These are phyloP conservation scores for Jaltomata sinuosa DNA, from an alignment of 257 asterid genomes.

Conservation along the genomic window DNA sequence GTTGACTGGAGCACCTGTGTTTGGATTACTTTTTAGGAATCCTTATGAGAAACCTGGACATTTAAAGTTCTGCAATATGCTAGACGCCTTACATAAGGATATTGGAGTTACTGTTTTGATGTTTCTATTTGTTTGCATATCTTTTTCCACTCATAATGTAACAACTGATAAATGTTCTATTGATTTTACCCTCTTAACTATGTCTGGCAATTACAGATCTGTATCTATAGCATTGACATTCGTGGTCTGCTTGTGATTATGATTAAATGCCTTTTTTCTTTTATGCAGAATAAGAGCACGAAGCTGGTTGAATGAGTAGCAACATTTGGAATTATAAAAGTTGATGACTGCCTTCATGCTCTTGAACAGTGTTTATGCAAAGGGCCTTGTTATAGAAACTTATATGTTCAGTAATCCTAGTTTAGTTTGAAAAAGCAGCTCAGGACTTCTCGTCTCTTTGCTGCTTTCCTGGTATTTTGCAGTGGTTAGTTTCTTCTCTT, in stretches of 20 bases:
- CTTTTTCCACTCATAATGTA: neutral
- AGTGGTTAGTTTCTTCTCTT: neutral
- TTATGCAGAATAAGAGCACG: neutral
- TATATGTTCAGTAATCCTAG: neutral
- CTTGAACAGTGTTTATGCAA: neutral
- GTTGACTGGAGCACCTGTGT: neutral
- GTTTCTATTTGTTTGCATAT: neutral
- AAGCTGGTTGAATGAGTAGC: neutral
- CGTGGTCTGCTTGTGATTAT: neutral
- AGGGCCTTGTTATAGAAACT: neutral
- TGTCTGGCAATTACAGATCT: neutral
- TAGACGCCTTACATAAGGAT: neutral
- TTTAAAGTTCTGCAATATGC: neutral
- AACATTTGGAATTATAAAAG: neutral
- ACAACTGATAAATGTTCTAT: neutral
- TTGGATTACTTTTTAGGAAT: neutral
- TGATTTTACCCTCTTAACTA: neutral
- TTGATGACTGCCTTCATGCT: neutral
- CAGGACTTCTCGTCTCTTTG: neutral
- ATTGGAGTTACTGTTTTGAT: neutral
- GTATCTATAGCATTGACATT: neutral
- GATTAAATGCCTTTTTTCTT: neutral
- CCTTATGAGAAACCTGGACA: neutral
- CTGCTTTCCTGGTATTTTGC: constrained; percentile 1
- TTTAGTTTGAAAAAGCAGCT: constrained; percentile 2